Conservation (phyloP, 805 yeast genomes). For the Isabelozyma gotoi region DNA sequence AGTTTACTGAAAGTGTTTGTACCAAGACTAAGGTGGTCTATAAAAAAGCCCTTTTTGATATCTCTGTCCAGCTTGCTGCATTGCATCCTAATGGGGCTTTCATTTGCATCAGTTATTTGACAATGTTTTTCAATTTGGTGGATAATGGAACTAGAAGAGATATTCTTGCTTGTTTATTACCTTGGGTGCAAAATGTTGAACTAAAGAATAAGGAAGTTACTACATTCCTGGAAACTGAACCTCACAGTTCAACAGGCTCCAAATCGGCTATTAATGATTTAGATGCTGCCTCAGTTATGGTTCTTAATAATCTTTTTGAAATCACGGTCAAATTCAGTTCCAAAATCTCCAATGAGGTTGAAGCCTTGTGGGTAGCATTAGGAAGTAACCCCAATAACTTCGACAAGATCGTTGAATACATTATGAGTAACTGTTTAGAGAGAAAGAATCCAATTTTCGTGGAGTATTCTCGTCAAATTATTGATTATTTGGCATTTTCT, state of each 20-base stretch:
- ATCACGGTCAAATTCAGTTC: conserved; percentile 78
- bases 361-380: conserved; percentile 93
- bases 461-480: conserved; percentile 74
- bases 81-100: conserved; percentile 57
- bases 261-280: conserved; percentile 11
- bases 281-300: conserved; percentile 53
- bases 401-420: conserved; percentile 67
- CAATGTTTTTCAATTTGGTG: conserved; percentile 60
- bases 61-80: conserved; percentile 70
- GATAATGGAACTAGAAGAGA: conserved; percentile 70
- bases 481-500: conserved; percentile 67
- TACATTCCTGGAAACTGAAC: not conserved
- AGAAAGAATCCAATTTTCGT: conserved; percentile 73
- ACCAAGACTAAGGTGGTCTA: conserved; percentile 80
- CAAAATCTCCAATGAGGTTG: conserved; percentile 79
- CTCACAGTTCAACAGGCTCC: not conserved
- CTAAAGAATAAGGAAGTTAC: conserved; percentile 29
- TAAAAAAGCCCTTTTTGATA: conserved; percentile 79
- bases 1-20: conserved; percentile 67
- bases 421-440: conserved; percentile 65
- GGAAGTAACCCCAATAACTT: conserved; percentile 73
- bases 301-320: conserved; percentile 76
- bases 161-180: conserved; percentile 73
- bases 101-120: conserved; percentile 67
- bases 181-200: conserved; percentile 90